phyloP scores from a whole-genome alignment of 805 yeast genomes.

The Kodamaea sagamina region DNA sequence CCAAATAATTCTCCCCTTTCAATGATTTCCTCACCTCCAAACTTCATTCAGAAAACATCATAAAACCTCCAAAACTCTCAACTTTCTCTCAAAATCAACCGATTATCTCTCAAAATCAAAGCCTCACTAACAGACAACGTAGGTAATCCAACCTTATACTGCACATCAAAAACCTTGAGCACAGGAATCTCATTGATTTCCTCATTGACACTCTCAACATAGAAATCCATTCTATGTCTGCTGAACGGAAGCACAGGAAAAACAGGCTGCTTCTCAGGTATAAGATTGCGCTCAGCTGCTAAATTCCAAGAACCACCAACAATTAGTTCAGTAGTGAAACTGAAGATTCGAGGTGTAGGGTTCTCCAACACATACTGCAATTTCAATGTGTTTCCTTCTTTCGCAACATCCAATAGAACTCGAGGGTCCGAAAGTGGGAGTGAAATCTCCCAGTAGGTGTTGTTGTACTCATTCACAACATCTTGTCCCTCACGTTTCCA shows the following conservation, averaged over 20 bases:
- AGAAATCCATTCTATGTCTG: conserved; percentile 44
- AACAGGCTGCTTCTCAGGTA: conserved; percentile 33
- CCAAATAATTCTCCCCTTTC: too few relatives aligned
- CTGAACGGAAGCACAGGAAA: conserved; percentile 66
- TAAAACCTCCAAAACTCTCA: neutral
- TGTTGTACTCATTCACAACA: conserved; percentile 28
- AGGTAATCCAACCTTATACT: conserved; percentile 64
- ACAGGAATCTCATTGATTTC: conserved; percentile 49
- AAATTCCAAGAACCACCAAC: conserved; percentile 27
- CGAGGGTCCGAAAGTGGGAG: conserved; percentile 73
- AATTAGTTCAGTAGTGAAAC: conserved; percentile 50
- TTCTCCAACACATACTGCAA: conserved; percentile 64
- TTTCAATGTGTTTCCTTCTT: conserved; percentile 18
- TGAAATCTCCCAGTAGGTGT: conserved; percentile 50
- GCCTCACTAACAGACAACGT: conserved; percentile 28
- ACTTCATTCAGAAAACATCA: too few relatives aligned
- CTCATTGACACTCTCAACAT: conserved; percentile 16
- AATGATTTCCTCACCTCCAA: too few relatives aligned
- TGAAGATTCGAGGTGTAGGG: conserved; percentile 69
- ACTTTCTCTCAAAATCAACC: conserved; percentile 19
- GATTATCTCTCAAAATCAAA: conserved; percentile 19
- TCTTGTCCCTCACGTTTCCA: conserved; percentile 35
- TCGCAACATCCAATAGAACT: conserved; percentile 47
- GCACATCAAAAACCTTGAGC: conserved; percentile 65
- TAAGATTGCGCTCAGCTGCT: conserved; percentile 22